phyloP scores from a whole-genome alignment of 352 stramenopile genomes.

The Globisporangium nodosum region DNA sequence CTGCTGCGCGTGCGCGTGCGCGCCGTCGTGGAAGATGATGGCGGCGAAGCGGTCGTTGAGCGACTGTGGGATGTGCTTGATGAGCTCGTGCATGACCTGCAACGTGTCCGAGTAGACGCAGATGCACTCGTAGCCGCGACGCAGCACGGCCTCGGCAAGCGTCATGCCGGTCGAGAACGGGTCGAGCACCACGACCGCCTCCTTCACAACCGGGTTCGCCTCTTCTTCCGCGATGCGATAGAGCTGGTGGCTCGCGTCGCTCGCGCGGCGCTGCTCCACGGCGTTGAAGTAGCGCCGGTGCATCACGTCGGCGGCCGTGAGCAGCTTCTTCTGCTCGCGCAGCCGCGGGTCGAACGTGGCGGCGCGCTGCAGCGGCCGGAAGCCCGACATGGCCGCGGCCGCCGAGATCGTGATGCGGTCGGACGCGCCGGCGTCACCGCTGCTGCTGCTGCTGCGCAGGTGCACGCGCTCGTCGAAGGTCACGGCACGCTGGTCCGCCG shows the following conservation, averaged over 20 bases:
- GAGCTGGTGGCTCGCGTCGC: constrained; percentile 22
- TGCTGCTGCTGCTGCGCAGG: constrained; percentile 15
- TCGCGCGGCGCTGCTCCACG: constrained; percentile 54
- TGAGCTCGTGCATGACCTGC: constrained; percentile 63
- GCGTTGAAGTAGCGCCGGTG: constrained; percentile 82
- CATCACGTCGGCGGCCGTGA: constrained; percentile 76
- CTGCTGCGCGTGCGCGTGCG: constrained; percentile 19
- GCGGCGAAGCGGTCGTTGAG: constrained; percentile 49
- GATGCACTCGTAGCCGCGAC: constrained; percentile 80
- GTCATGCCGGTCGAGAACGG: constrained; percentile 94
- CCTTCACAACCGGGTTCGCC: constrained; percentile 15
- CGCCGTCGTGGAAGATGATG: constrained; percentile 69
- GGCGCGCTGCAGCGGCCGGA: constrained; percentile 68
- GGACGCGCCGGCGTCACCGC: constrained; percentile 1
- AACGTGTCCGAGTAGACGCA: constrained; percentile 80
- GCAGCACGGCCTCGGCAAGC: constrained; percentile 84
- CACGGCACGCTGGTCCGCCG: constrained; percentile 61
- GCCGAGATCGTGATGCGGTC: constrained; percentile 39
- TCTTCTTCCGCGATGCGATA: constrained; percentile 49
- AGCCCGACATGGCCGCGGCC: constrained; percentile 51
- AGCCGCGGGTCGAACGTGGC: constrained; percentile 76
- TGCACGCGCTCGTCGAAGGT: constrained; percentile 84
- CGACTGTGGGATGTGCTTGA: constrained; percentile 52
- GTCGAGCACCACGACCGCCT: constrained; percentile 92
- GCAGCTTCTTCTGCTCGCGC: constrained; percentile 43